Conservation (phyloP, 2,329 filamentous ascomycete genomes). For the Pestalotiopsis sp. region DNA sequence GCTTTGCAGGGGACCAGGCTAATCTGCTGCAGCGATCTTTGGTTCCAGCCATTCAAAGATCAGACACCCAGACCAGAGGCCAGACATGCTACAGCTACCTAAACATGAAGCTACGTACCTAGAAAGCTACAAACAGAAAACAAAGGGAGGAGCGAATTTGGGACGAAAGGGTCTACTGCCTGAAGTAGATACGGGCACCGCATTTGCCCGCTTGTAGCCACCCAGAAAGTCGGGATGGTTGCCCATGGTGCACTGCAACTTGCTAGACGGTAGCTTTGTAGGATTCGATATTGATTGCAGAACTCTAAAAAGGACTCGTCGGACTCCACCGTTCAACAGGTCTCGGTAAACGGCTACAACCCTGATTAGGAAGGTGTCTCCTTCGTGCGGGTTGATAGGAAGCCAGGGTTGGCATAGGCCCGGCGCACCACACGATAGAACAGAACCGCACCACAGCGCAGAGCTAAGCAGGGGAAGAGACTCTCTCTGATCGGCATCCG, state of each 20-base stretch:
- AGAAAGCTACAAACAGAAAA: background rate
- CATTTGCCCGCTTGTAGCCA: conserved; percentile 5
- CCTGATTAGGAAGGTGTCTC: conserved; percentile 2
- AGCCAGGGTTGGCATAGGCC: background rate
- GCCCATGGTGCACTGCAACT: background rate
- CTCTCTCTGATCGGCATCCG: background rate
- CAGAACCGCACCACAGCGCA: background rate
- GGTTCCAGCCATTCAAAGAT: background rate
- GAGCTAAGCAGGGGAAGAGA: background rate
- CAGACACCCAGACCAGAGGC: background rate
- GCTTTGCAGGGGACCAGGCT: background rate
- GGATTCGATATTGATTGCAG: background rate
- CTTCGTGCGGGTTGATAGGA: background rate
- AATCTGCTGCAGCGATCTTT: background rate
- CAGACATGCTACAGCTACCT: background rate
- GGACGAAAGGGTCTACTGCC: background rate
- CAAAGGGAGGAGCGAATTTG: background rate
- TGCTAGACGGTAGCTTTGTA: background rate
- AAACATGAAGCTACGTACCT: background rate
- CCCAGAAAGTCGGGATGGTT: background rate
- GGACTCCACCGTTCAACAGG: background rate
- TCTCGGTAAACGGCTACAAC: background rate
- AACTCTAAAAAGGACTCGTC: background rate
- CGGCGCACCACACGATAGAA: background rate
- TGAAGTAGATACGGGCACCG: conserved; percentile 2